Base-by-base conservation (phyloP, 345 rosid species). In the Citrus cavaleriei region DNA sequence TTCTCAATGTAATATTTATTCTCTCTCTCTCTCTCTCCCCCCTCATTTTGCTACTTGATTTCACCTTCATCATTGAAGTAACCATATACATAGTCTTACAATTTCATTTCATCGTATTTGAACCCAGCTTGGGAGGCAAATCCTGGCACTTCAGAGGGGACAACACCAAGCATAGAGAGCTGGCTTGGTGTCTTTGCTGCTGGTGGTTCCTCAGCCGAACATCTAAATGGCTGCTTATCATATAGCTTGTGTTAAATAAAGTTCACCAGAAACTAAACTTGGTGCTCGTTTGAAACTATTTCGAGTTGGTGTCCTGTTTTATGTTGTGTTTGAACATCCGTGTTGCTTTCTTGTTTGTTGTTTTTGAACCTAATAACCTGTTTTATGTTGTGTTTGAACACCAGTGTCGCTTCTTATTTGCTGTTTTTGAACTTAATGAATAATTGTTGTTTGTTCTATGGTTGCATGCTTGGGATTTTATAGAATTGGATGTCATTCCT, bases 1-100 rank as follows among this genome's bases (percentile, higher is more conserved):
- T 87, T 27, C 4, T 22, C 10, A 68, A 73, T 81, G 87, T 84
- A 76, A 70, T 34, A 21, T 34, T 14, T 14, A 14, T 55, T 42
- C 35, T 34, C 35, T 34, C 35, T 34, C 35, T 34, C 35, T 32
- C 5, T 67, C 25, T 24, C 28, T 42, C 1, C 7, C 14, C 19
- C 37, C 8, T 10, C 10, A 14, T 25, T 60, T 74, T 24, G 35
- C 16, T 25, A 1, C 3, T 63, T 18, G 70, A 35, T 67, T 67
- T 30, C 7, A 67, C 27, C 70, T 22, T 24, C 28, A 37, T 67
- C 16, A 22, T 37, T 22, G 38, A 67, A 35, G 49, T 35, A 35
- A 67, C 30, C 67, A 63, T 19, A 18, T 34, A 4, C 10, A 55
- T 35, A 4, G 5, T 25, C 57, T 7, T 21, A 7, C 18, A 3